These are phyloP conservation scores for Coemansia sp. DNA, from an alignment of 192 early-diverging fungal species.

Conservation along the genomic window DNA sequence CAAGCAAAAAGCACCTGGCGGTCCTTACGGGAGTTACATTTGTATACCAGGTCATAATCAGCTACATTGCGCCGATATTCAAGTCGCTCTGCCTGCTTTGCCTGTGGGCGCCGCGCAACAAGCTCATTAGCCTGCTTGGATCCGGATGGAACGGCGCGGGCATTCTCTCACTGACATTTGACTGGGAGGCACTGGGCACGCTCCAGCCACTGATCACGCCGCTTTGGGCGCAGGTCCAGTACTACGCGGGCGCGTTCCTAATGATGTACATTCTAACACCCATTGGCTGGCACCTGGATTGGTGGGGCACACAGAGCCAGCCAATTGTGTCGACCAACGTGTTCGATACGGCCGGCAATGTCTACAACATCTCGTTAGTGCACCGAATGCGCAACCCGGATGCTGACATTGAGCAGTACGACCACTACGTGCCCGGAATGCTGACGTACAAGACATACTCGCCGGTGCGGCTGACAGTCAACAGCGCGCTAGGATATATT, in stretches of 20 bases:
- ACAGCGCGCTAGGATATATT: slow-evolving; percentile 43
- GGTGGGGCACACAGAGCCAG: slow-evolving; percentile 54
- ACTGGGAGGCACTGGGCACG: slow-evolving; percentile 62
- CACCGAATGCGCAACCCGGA: slow-evolving; percentile 22
- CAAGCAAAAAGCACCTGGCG: slow-evolving; percentile 20
- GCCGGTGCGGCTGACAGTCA: slow-evolving; percentile 43
- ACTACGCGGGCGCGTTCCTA: slow-evolving; percentile 60
- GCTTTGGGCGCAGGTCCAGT: slow-evolving; percentile 65
- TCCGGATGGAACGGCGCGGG: slow-evolving; percentile 60
- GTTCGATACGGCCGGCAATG: slow-evolving; percentile 55
- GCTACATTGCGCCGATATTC: slow-evolving; percentile 63
- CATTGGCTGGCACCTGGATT: slow-evolving; percentile 59
- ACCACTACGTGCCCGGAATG: slow-evolving; percentile 3
- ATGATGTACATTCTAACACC: slow-evolving; percentile 73
- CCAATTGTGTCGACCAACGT: slow-evolving; percentile 63
- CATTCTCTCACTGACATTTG: slow-evolving; percentile 63
- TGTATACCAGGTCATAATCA: slow-evolving; percentile 53
- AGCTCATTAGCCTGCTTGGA: slow-evolving; percentile 25
- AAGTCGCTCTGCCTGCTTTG: slow-evolving; percentile 64
- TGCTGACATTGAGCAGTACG: not conserved
- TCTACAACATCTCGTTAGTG: slow-evolving; percentile 57
- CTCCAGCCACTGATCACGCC: slow-evolving; percentile 67
- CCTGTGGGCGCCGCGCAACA: slow-evolving; percentile 36
- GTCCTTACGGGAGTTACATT: slow-evolving; percentile 30
- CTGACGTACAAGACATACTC: slow-evolving; percentile 37